These are phyloP conservation scores for Colletotrichum sublineola DNA, from an alignment of 2,329 filamentous ascomycete species.

Conservation along the genomic window DNA sequence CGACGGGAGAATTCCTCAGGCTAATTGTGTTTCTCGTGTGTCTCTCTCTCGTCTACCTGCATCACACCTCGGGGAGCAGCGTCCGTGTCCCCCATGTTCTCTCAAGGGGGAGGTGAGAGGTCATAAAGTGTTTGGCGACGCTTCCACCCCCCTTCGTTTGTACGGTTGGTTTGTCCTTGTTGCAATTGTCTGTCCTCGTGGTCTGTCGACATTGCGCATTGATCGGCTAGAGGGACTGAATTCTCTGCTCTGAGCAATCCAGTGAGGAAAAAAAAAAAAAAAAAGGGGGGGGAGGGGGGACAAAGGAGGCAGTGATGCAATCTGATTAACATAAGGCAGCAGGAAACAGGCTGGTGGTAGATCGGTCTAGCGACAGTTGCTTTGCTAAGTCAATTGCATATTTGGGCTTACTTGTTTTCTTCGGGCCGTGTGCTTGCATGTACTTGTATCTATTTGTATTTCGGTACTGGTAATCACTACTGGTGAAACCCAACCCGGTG, in stretches of 20 bases:
- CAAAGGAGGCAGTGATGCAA: not conserved
- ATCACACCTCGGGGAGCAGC: slow-evolving; percentile 17
- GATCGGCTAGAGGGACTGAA: not conserved
- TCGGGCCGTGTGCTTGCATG: not conserved
- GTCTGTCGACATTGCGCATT: not conserved
- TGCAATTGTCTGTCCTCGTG: not conserved
- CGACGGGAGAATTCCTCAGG: not conserved
- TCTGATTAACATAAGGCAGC: slow-evolving; percentile 2
- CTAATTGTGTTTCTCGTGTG: slow-evolving; percentile 8
- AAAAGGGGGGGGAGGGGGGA: not conserved
- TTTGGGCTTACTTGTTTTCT: slow-evolving; percentile 27
- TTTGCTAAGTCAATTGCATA: slow-evolving; percentile 12
- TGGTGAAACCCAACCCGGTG: not conserved
- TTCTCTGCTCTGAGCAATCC: not conserved
- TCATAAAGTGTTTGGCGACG: not conserved
- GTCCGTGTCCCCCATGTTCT: slow-evolving; percentile 16
- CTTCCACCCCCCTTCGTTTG: not conserved
- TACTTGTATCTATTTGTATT: not conserved
- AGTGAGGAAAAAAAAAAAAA: not conserved
- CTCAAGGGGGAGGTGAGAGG: slow-evolving; percentile 1
- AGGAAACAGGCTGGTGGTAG: slow-evolving; percentile 22
- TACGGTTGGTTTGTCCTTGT: not conserved
- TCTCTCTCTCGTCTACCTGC: slow-evolving; percentile 19
- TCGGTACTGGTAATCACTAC: too few relatives aligned
- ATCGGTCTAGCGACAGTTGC: not conserved